Evolutionary conservation across 2,329 filamentous ascomycete genomes (phyloP).

Genomic region (Ophiostoma ulmi): DNA sequence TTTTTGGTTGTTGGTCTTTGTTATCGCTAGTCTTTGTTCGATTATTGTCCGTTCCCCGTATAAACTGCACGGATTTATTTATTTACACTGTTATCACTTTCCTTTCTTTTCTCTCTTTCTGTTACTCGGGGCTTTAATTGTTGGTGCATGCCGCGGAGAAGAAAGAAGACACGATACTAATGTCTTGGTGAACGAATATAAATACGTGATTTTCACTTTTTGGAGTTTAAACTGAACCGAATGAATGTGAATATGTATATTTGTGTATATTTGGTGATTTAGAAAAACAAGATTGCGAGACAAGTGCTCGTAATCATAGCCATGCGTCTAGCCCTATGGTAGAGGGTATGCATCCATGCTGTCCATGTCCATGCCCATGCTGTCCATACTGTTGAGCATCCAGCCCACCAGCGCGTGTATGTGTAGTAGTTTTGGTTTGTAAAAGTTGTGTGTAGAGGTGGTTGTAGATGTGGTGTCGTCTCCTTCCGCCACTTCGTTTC

Average conservation of each 20-base stretch:
- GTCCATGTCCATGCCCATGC: not conserved
- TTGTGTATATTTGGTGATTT: not conserved
- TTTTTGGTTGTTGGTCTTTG: no score
- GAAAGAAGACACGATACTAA: not conserved
- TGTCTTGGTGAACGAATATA: slow-evolving; percentile 12
- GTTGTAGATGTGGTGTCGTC: not conserved
- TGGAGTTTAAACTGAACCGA: not conserved
- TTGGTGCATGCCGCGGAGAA: not conserved
- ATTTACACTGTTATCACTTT: slow-evolving; percentile 13
- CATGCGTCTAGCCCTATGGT: not conserved
- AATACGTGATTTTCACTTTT: not conserved
- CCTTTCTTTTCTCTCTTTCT: not conserved
- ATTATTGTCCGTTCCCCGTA: not conserved
- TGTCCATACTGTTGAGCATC: not conserved
- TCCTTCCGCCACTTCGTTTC: not conserved
- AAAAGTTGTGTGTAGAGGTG: not conserved
- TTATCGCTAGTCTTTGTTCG: not conserved
- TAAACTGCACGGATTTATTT: not conserved
- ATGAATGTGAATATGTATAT: not conserved
- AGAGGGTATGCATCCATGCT: not conserved
- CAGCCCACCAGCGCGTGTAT: not conserved
- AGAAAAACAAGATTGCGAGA: not conserved
- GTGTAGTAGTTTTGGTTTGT: not conserved
- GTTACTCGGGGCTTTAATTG: not conserved
- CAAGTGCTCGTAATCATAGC: not conserved